Base-by-base conservation (phyloP, 441 rosid genomes). In the Lepidium campestre region DNA sequence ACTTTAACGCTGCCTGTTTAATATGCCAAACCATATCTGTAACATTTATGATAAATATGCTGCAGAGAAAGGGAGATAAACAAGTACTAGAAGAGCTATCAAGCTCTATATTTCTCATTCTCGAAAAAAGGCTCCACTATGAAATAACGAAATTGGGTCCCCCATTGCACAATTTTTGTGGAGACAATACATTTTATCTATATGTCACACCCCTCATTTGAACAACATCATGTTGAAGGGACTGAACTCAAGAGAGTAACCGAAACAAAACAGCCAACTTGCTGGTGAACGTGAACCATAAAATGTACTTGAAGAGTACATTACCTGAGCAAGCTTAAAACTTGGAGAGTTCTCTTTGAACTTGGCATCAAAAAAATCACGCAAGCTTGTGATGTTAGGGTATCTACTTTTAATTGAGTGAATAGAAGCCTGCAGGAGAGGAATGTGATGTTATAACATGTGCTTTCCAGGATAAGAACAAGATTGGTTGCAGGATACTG, bases 281-380 rank as follows among this genome's bases (percentile, higher is more conserved):
- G 71, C 59, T 48, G 10, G 56, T 50, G 15, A 32, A 34, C 10
- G 58, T 41, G 22, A 54, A 42, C 36, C 31, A 35, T 58, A 17
- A 17, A 50, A 67, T 46, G 25, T 67, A 61, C 57, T 63, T 45
- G 19, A 56, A 54, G 41, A 62, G 39, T 62, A 53, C 32, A 68
- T 78, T 90, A 94, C 98, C 97, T 94, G 98, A 34, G 97, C 98
- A 53, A 94, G 87, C 85, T 94, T 91, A 81, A 91, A 91, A 79
- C 85, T 84, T 10, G 96, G 85, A 68, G 98, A 88, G 79, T 88
- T 75, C 56, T 90, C 97, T 79, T 79, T 81, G 80, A 79, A 91
- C 78, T 91, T 94, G 25, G 97, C 96, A 72, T 76, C 79, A 77
- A 94, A 90, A 82, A 94, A 94, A 53, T 90, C 97, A 18, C 83